Evolutionary conservation across 2,329 filamentous ascomycete genomes (phyloP).

Genomic region (Colletotrichum cereale): DNA sequence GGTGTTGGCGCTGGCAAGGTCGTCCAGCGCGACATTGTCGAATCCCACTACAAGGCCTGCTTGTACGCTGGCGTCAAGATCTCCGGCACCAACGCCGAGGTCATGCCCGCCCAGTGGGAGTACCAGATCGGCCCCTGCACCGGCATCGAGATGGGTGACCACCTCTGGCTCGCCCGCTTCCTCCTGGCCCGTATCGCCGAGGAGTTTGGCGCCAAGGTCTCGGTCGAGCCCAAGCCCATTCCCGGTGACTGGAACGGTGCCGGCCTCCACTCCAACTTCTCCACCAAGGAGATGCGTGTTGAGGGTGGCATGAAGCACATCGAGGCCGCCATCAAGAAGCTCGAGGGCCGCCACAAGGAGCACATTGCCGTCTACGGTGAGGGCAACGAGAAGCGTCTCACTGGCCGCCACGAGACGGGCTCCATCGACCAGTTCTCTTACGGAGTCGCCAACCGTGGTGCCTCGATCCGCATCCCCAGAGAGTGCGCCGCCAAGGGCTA

Average conservation of each 20-base stretch:
- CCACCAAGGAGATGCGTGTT: slow-evolving; percentile 86
- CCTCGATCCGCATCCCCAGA: slow-evolving; percentile 92
- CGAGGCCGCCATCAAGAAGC: slow-evolving; percentile 86
- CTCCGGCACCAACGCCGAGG: slow-evolving; percentile 98
- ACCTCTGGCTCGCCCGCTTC: slow-evolving; percentile 91
- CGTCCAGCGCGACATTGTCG: slow-evolving; percentile 97
- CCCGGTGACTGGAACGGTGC: slow-evolving; percentile 91
- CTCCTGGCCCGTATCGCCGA: slow-evolving; percentile 91
- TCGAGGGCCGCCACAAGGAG: slow-evolving; percentile 81
- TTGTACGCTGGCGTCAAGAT: slow-evolving; percentile 85
- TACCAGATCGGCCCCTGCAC: slow-evolving; percentile 94
- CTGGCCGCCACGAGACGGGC: slow-evolving; percentile 93
- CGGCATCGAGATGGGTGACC: slow-evolving; percentile 93
- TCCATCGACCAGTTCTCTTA: slow-evolving; percentile 93
- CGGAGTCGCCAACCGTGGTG: slow-evolving; percentile 95
- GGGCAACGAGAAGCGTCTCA: slow-evolving; percentile 95
- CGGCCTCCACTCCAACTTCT: slow-evolving; percentile 94
- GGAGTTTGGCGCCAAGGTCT: slow-evolving; percentile 96
- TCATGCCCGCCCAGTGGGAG: slow-evolving; percentile 98
- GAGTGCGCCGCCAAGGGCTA: slow-evolving; percentile 87
- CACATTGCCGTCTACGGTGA: slow-evolving; percentile 96
- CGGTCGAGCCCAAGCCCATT: slow-evolving; percentile 95
- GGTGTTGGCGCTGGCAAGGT: slow-evolving; percentile 98
- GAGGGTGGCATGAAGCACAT: slow-evolving; percentile 96
- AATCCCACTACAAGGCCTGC: slow-evolving; percentile 87